Evolutionary conservation across 176 grass and related monocot genomes (phyloP).

Genomic region (Oryza meyeriana): DNA sequence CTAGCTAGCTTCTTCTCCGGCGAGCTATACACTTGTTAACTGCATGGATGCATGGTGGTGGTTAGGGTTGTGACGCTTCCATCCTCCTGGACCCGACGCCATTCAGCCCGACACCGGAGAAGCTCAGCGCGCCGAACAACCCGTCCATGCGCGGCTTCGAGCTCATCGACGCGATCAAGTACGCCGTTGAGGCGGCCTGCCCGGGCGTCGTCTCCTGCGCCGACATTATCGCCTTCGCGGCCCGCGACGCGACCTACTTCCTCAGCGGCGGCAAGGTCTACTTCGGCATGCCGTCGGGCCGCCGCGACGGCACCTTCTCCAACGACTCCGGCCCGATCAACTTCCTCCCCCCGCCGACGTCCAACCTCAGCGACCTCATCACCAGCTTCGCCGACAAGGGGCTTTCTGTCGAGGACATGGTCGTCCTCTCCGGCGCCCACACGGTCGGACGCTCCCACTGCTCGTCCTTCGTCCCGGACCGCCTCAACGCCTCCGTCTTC

Average conservation of each 20-base stretch:
- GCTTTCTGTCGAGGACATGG: constrained; percentile 25
- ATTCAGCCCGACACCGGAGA: constrained; percentile 21
- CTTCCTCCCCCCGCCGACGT: constrained; percentile 4
- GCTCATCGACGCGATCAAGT: constrained; percentile 29
- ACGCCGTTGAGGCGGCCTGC: constrained; percentile 34
- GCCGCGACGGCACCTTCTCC: constrained; percentile 28
- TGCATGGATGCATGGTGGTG: neutral
- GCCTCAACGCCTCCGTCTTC: neutral
- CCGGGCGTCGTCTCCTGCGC: constrained; percentile 41
- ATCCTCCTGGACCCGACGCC: constrained; percentile 9
- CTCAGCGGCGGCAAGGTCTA: constrained; percentile 3
- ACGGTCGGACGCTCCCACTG: constrained; percentile 45
- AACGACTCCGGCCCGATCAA: constrained; percentile 27
- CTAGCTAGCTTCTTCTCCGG: neutral
- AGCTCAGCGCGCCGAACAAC: neutral
- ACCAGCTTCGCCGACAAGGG: constrained; percentile 12
- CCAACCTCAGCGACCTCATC: neutral
- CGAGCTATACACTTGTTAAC: no score
- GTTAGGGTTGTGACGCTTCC: constrained; percentile 23
- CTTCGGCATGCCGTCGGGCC: constrained; percentile 24
- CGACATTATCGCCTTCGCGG: constrained; percentile 41
- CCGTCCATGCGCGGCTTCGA: constrained; percentile 1
- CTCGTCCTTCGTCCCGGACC: constrained; percentile 32
- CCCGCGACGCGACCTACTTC: constrained; percentile 37
- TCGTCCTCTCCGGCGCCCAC: constrained; percentile 48